Evolutionary conservation across 805 yeast genomes (phyloP), one percentile per base, ranked within the genome.

Genomic region (Candida piceae): DNA sequence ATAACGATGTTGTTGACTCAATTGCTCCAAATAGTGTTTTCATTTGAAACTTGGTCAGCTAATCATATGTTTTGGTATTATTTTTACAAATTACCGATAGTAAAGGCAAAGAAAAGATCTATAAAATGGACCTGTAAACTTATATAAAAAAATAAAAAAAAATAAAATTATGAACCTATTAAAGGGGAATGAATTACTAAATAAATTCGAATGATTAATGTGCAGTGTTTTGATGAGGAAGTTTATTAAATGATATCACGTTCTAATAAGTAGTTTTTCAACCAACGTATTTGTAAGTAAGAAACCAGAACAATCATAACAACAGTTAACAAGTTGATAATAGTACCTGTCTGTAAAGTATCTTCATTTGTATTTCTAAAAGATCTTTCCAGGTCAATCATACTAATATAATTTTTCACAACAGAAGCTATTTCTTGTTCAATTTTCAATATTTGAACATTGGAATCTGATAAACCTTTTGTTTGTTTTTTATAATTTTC

Each of bases 1-100:
- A 65, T 42, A 64, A 65, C 36, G 64, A 59, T 34, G 58, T 46
- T n/a, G 44, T 52, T 3, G 69, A 63, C 39, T 40, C 52, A 13
- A 62, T 55, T 7, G 65, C 64, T 9, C 61, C 65, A 12, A 61
- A 63, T 38, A 61, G 62, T 34, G 36, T 62, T 7, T 47, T 55
- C 32, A 26, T 60, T 27, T 60, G 38, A 36, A 63, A 67, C 19
- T 7, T 31, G 21, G n/a, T 30, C 21, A 19, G 19, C 18, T 16
- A 24, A n/a, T n/a, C 32, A 22, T 15, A 15, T 15, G 16, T 31
- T 21, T 27, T 15, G 9, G 22, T 20, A 20, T 9, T 20, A n/a
- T 21, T 20, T 23, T 15, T 2, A 22, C 19, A n/a, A 11, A 10
- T 27, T 26, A 34, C 15, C 20, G 5, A 9, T n/a, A 22, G 20